Percentiles rank a stretch among this genome's conserved stretches.
These are phyloP conservation scores for Carex scoparia DNA, from an alignment of 176 grass and related monocot species.

Conservation along the genomic window DNA sequence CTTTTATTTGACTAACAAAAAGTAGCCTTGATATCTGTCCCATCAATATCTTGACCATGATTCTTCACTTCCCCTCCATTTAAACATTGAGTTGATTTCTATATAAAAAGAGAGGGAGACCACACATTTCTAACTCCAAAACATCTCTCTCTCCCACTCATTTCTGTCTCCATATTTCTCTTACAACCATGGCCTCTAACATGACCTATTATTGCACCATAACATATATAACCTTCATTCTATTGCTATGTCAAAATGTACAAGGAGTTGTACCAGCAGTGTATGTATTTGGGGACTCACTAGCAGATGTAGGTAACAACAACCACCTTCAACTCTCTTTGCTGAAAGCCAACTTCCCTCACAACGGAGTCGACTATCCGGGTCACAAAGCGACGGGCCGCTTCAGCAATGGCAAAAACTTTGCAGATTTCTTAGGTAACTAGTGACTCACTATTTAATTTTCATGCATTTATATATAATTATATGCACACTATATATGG, in stretches of 20 bases:
- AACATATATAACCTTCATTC: neutral
- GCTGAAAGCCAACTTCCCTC: slow-evolving; percentile 71
- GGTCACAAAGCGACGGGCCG: slow-evolving; percentile 61
- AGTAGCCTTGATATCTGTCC: neutral
- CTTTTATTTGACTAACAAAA: neutral
- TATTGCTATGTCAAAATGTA: neutral
- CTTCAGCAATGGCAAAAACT: slow-evolving; percentile 92
- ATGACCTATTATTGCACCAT: neutral
- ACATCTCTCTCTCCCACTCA: neutral
- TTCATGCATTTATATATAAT: neutral
- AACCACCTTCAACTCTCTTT: slow-evolving; percentile 52
- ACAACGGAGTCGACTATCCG: slow-evolving; percentile 82
- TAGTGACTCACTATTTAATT: neutral
- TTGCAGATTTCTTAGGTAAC: slow-evolving; percentile 65
- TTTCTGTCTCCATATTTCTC: neutral
- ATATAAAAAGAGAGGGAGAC: neutral
- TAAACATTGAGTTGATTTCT: neutral
- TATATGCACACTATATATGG: neutral
- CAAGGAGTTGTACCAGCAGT: slow-evolving; percentile 38
- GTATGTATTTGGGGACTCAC: slow-evolving; percentile 86
- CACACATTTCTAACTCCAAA: neutral
- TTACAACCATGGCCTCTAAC: slow-evolving; percentile 10
- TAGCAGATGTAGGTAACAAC: slow-evolving; percentile 91
- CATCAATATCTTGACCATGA: neutral
- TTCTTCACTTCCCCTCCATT: neutral